These are phyloP conservation scores for Gloeophyllum trabeum DNA, from an alignment of 768 basidiomycete genomes.

Conservation along the genomic window DNA sequence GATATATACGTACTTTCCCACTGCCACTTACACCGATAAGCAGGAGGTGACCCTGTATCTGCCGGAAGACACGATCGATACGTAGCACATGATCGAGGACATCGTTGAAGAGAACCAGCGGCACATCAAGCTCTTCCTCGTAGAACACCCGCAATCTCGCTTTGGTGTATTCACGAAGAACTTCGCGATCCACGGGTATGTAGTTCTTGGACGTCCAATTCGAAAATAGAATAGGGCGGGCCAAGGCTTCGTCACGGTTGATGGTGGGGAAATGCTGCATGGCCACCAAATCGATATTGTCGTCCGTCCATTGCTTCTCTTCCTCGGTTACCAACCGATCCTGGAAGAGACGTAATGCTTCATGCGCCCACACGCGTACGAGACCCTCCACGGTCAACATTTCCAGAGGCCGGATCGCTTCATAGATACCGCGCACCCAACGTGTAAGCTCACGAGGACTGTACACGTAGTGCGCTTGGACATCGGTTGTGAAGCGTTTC, in stretches of 20 bases:
- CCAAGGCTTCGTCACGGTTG: conserved; percentile 75
- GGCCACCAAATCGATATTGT: conserved; percentile 75
- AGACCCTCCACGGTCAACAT: conserved; percentile 90
- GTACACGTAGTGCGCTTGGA: conserved; percentile 99
- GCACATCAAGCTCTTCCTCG: conserved; percentile 97
- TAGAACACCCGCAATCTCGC: conserved; percentile 97
- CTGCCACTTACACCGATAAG: conserved; percentile 97
- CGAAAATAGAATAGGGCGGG: conserved; percentile 89
- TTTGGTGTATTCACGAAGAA: conserved; percentile 91
- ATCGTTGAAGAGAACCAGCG: conserved; percentile 96
- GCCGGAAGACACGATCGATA: conserved; percentile 97
- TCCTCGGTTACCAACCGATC: conserved; percentile 91
- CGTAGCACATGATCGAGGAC: conserved; percentile 96
- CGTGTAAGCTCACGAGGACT: conserved; percentile 97
- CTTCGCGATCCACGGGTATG: conserved; percentile 88
- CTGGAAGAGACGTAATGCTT: conserved; percentile 93
- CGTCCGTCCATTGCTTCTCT: conserved; percentile 92
- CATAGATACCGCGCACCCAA: conserved; percentile 96
- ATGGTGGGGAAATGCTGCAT: conserved; percentile 91
- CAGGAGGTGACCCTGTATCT: conserved; percentile 92
- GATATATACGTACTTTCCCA: conserved; percentile 65
- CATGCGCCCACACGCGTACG: conserved; percentile 96
- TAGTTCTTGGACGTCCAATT: conserved; percentile 99
- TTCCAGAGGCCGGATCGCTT: conserved; percentile 90
- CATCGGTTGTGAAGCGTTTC: conserved; percentile 87